These are phyloP conservation scores for Mortierella claussenii DNA, from an alignment of 192 early-diverging fungal genomes.

Conservation along the genomic window DNA sequence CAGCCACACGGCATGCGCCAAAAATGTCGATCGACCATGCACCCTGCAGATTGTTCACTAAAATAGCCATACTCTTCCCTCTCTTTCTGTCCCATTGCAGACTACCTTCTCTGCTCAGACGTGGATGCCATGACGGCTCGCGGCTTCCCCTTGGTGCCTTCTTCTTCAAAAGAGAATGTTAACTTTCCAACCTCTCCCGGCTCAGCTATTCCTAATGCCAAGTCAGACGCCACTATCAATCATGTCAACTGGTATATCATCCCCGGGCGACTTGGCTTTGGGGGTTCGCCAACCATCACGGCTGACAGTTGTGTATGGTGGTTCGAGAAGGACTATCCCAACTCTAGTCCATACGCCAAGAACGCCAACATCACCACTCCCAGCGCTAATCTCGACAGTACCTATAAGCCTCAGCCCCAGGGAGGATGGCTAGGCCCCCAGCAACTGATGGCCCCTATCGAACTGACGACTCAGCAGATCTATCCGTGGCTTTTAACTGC, in stretches of 20 bases:
- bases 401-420: conserved; percentile 55
- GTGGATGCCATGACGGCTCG: conserved; percentile 51
- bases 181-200: conserved; percentile 52
- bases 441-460: conserved; percentile 32
- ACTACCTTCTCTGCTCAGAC: conserved; percentile 64
- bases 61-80: no score
- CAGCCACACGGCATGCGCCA: no score
- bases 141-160: conserved; percentile 33
- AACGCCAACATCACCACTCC: conserved; percentile 40
- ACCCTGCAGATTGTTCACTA: no score
- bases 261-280: conserved; percentile 28
- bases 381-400: conserved; percentile 40
- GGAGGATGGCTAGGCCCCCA: conserved; percentile 59
- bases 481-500: conserved; percentile 49
- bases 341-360: conserved; percentile 33
- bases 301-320: conserved; percentile 56
- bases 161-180: conserved; percentile 10
- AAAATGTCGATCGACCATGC: no score
- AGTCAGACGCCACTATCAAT: conserved; percentile 29
- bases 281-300: conserved; percentile 27
- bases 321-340: conserved; percentile 55
- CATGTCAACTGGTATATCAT: conserved; percentile 54
- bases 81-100: conserved; percentile 5
- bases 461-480: conserved; percentile 49
- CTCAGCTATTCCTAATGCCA: conserved; percentile 50